phyloP scores from a whole-genome alignment of 495 filamentous ascomycete species.

The Immersiella caudata region DNA sequence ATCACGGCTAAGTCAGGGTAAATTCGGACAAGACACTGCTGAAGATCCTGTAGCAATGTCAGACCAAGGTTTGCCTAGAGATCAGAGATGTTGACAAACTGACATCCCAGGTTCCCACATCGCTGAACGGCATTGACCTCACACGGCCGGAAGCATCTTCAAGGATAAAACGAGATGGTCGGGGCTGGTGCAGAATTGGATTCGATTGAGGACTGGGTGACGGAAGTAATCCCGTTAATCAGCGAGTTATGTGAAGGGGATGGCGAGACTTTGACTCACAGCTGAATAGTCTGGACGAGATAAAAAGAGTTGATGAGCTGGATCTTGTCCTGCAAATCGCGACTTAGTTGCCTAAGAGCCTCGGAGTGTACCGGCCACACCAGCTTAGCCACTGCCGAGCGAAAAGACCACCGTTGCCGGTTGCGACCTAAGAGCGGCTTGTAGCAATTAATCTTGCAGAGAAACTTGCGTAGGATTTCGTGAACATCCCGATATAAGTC shows the following conservation, averaged over 20 bases:
- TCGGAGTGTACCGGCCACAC: background rate
- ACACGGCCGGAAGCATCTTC: background rate
- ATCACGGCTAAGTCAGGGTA: background rate
- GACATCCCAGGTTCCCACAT: conserved; percentile 1
- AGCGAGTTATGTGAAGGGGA: background rate
- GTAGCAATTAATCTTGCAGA: background rate
- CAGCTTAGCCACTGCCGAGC: background rate
- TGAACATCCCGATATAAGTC: background rate
- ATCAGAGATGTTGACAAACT: background rate
- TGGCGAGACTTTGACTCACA: background rate
- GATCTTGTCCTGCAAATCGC: background rate
- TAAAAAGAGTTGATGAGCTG: background rate
- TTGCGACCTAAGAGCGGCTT: background rate
- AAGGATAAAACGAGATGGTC: background rate
- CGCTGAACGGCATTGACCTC: background rate
- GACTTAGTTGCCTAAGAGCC: background rate
- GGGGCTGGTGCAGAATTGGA: background rate
- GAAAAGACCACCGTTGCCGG: background rate
- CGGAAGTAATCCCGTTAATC: background rate
- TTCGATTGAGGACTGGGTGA: background rate
- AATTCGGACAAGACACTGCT: background rate
- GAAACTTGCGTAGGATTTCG: background rate
- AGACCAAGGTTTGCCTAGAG: background rate
- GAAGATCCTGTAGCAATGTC: background rate
- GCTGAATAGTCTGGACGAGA: background rate